Conservation (phyloP, 2,329 filamentous ascomycete genomes). For the Fusarium sp. region DNA sequence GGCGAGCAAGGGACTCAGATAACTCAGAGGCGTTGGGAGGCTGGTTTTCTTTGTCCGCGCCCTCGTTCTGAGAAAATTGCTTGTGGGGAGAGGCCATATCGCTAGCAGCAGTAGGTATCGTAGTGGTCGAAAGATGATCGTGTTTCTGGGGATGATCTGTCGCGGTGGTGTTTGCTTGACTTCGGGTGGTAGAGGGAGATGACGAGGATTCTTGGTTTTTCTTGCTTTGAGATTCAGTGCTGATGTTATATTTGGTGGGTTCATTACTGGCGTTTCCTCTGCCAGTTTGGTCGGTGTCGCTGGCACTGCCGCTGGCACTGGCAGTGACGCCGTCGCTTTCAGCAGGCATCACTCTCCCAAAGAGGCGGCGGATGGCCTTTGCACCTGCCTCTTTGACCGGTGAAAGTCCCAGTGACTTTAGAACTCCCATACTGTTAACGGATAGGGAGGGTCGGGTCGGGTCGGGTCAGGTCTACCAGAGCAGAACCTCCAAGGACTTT, state of each 20-base stretch:
- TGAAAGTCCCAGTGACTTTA: conserved; percentile 49
- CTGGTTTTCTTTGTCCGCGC: conserved; percentile 49
- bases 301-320: conserved; percentile 24
- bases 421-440: conserved; percentile 40
- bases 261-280: conserved; percentile 19
- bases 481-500: not conserved
- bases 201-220: not conserved
- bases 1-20: conserved; percentile 30
- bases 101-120: conserved; percentile 4
- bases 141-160: conserved; percentile 1
- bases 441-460: not conserved
- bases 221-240: conserved; percentile 9
- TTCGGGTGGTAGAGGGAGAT: not conserved
- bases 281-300: conserved; percentile 35
- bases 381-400: conserved; percentile 48
- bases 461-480: not conserved
- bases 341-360: conserved; percentile 47
- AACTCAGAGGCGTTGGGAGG: conserved; percentile 28
- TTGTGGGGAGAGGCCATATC: conserved; percentile 39
- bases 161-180: not conserved
- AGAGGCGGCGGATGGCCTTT: conserved; percentile 48
- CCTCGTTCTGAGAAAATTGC: not conserved
- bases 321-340: conserved; percentile 21
- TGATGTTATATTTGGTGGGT: conserved; percentile 6
- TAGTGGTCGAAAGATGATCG: not conserved